A percentile compares a stretch with the other conserved stretches of the same genome.
Evolutionary conservation across 345 rosid genomes (phyloP).

Genomic region (Salix caprea): DNA sequence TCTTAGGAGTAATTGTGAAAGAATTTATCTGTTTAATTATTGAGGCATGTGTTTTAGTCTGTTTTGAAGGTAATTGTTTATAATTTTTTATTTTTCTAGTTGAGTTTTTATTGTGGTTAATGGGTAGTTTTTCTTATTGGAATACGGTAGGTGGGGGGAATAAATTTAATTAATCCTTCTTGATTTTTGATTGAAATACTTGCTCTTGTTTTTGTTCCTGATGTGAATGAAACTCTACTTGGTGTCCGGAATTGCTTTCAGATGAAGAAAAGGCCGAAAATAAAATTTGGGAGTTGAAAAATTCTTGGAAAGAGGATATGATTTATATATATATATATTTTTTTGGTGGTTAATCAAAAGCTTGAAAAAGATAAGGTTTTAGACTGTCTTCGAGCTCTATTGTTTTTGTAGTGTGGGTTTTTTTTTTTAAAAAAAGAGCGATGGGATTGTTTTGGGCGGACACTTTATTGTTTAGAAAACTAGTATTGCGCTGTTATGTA

Average conservation of each 20-base stretch:
- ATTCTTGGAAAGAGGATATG: background rate
- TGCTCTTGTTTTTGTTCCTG: background rate
- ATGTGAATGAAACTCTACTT: background rate
- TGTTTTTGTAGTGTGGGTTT: background rate
- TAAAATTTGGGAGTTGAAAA: background rate
- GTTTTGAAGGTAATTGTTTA: background rate
- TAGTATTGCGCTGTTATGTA: background rate
- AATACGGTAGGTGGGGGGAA: background rate
- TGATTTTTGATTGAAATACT: background rate
- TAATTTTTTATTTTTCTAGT: background rate
- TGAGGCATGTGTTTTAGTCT: background rate
- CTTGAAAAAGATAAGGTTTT: background rate
- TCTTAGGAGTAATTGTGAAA: background rate
- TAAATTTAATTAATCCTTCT: background rate
- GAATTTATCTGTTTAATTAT: no score
- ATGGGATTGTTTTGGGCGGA: background rate
- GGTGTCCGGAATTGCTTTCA: background rate
- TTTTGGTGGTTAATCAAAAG: background rate
- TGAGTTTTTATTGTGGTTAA: background rate
- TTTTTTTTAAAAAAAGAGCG: background rate
- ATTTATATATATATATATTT: background rate
- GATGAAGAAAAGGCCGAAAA: background rate
- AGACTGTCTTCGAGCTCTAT: background rate
- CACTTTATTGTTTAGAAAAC: background rate
- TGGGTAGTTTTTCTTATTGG: background rate